Base-by-base conservation (phyloP, 768 basidiomycete genomes). In the Agaricus blazei region DNA sequence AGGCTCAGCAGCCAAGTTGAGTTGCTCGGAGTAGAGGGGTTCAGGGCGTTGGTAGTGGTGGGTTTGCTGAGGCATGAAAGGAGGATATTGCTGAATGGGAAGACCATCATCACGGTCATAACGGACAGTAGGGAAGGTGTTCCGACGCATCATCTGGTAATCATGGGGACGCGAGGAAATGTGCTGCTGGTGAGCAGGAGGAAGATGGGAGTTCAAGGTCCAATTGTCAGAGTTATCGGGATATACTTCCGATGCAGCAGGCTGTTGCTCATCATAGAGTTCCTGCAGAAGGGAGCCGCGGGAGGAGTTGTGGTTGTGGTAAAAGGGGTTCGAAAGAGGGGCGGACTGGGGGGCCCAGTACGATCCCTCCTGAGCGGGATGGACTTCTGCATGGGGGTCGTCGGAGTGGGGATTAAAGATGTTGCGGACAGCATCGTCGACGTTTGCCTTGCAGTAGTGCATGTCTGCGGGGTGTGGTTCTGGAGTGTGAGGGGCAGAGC, bases 61-160 rank as follows among this genome's bases (percentile, higher is more conserved):
- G 48, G 34, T 8, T 34, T 76, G 75, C 58, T 77, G 70, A 28
- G 69, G 68, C 57, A 76, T 66, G 64, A 80, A 78, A 26, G 75
- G 66, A 6, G 71, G 65, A 67, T 72, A 65, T 56, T 75, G 69
- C 63, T 74, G 74, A 65, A 73, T 58, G 55, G 67, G 63, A 44
- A 73, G 57, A 42, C 62, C 67, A 60, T 80, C 78, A 50, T 78
- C 76, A 55, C 79, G 77, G 69, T 92, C 89, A 60, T 88, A 85
- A 42, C 87, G 79, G 50, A 87, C 86, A 64, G 84, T 85, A 45
- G 89, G 89, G 69, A 82, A 90, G 0, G 89, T 90, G 1, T 85
- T 84, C 57, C 89, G 78, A 48, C 89, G 85, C 52, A 70, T 68
- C 59, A 75, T 70, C 46, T 75, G 65, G 62, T 79, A 75, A 58